Conservation (phyloP, 345 rosid genomes). For the Passiflora organensis region DNA sequence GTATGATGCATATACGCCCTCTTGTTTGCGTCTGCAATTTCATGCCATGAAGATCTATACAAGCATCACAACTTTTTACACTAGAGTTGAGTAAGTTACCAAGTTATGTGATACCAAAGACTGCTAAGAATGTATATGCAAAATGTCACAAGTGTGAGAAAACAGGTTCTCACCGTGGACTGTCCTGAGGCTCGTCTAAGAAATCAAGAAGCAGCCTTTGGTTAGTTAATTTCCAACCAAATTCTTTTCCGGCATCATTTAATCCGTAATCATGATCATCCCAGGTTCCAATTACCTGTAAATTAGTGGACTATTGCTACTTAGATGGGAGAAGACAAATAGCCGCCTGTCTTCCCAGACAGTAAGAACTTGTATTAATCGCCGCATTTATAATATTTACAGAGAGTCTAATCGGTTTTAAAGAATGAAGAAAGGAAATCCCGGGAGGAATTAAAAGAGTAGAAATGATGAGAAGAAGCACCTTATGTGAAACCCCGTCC, state of each 20-base stretch:
- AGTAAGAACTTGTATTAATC: too few species aligned
- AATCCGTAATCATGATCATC: constrained; percentile 88
- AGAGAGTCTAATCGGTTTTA: too few species aligned
- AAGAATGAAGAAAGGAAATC: background rate
- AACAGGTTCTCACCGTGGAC: constrained; percentile 46
- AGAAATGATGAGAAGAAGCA: too few species aligned
- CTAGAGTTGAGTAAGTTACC: background rate
- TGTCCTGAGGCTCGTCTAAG: constrained; percentile 75
- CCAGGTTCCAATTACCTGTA: constrained; percentile 82
- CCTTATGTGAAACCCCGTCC: too few species aligned
- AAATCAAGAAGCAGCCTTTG: constrained; percentile 82
- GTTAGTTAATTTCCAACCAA: constrained; percentile 48
- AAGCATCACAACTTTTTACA: background rate
- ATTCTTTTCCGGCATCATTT: constrained; percentile 87
- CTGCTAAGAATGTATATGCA: background rate
- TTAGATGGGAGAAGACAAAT: background rate
- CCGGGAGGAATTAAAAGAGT: too few species aligned
- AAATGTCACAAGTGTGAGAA: background rate
- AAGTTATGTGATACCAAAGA: background rate
- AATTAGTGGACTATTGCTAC: background rate
- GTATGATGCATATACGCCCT: constrained; percentile 78
- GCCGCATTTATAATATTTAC: too few species aligned
- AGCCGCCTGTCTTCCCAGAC: too few species aligned
- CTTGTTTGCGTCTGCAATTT: constrained; percentile 61
- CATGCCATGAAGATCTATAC: constrained; percentile 7